These are phyloP conservation scores for Citrus inodora DNA, from an alignment of 345 rosid genomes.

Conservation along the genomic window DNA sequence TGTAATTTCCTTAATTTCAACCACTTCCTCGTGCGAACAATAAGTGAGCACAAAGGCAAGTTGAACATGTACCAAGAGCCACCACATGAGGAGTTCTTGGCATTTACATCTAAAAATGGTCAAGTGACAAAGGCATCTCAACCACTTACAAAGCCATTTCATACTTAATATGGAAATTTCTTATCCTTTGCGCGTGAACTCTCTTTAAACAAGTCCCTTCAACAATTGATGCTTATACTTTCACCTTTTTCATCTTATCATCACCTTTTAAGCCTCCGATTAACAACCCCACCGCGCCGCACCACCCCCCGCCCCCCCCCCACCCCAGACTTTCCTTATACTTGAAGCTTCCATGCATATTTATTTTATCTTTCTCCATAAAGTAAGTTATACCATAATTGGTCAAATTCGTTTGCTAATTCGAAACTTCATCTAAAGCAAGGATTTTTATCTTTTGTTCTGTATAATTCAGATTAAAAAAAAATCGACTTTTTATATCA, in stretches of 20 bases:
- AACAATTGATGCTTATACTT: slow-evolving; percentile 15
- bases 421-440: neutral
- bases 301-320: neutral
- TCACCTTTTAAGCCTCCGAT: neutral
- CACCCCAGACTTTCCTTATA: neutral
- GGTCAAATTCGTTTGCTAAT: neutral
- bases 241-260: neutral
- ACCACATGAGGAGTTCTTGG: neutral
- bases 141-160: neutral
- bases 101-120: slow-evolving; percentile 13
- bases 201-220: neutral
- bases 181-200: slow-evolving; percentile 12
- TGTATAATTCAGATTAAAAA: too few species aligned
- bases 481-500: too few species aligned
- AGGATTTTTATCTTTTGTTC: neutral
- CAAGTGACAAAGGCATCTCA: slow-evolving; percentile 13
- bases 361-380: neutral
- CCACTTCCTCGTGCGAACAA: neutral
- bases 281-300: neutral
- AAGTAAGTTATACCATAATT: neutral
- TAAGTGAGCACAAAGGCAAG: neutral
- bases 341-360: neutral
- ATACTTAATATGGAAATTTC: slow-evolving; percentile 1
- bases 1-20: neutral
- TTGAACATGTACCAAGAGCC: neutral